Evolutionary conservation across 768 basidiomycete species (phyloP), one percentile per base, ranked within the genome.

Genomic region (Mycena polygramma): DNA sequence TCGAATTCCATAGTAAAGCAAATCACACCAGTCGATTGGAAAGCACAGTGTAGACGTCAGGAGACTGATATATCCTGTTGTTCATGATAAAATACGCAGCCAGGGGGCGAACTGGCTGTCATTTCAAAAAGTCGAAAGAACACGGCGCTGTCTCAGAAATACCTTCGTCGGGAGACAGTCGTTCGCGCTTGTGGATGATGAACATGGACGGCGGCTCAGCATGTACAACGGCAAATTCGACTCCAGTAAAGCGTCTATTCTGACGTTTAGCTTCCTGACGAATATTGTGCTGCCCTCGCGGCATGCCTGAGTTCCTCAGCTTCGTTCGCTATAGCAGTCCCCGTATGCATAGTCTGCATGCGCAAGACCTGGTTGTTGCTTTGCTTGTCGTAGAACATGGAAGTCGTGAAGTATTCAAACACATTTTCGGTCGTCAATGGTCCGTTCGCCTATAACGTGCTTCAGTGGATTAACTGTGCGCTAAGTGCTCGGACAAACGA

Each of bases 311-410:
- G 89, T 77, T 97, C 94, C 72, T 94, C 94, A 13, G 91, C 90
- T 78, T 96, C 96, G 73, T 96, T 92, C 10, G 86, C 83, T 65
- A 95, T 81, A 13, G 92, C 89, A 36, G 88, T 82, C n/a, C 92
- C 94, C 0, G 93, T 92, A 76, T 94, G 92, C 83, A 92, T 91
- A 0, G 94, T 96, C 80, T 97, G 96, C 96, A 97, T 97, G 74
- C 95, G 92, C 52, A 97, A 83, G 37, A 93, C 91, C 75, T 96
- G 94, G 79, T 97, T 97, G 80, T 92, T 96, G 82, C 93, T 95
- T 81, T 94, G 93, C 80, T 94, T 94, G 81, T 97, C 95, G 79
- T 95, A 97, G 83, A 96, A 97, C 90, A 95, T 95, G 36, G 94
- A 96, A 0, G 89, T 89, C 15, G 92, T 85, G 78, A 97, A 97